Evolutionary conservation across 768 basidiomycete species (phyloP), one percentile per base, ranked within the genome.

Genomic region (Lactarius vividus): DNA sequence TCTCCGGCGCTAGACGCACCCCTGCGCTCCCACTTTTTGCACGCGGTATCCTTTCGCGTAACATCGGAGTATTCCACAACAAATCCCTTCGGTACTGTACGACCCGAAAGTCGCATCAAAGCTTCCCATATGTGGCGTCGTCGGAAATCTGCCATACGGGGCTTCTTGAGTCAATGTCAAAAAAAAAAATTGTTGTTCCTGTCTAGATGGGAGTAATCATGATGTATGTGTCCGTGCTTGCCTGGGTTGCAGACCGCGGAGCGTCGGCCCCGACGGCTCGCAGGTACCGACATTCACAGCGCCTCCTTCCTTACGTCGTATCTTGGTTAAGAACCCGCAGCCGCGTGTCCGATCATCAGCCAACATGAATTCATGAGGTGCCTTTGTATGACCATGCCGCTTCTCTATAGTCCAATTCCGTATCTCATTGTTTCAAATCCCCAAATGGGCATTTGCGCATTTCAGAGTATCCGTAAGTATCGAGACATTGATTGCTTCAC

Each of bases 51-150:
- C 23, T 40, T 57, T 62, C 35, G 61, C 49, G 49, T 62, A 29
- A 59, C 40, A 18, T 63, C 66, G 57, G 56, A 66, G 31, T 16
- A 15, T 31, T 52, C 59, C 44, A 57, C 61, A 28, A 44, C 11
- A 31, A 55, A 29, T 26, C 54, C 44, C 37, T 62, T 57, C 46
- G 35, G 46, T 53, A 33, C 26, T 44, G 46, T 35, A 16, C n/a
- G 9, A 53, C 20, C 46, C 18, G 57, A 58, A 28, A 37, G 11
- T 28, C 35, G 33, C 39, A 37, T 26, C n/a, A 42, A n/a, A 13
- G 15, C 66, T 67, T 66, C 37, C 33, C 15, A 62, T 63, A 63
- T 59, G 42, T 39, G 62, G 57, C 66, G 61, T 54, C 61, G 57
- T 58, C 31, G 40, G 57, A 53, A 26, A 20, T 33, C 42, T 63